phyloP scores from a whole-genome alignment of 148 eudicot genomes.

The Silene latifolia region DNA sequence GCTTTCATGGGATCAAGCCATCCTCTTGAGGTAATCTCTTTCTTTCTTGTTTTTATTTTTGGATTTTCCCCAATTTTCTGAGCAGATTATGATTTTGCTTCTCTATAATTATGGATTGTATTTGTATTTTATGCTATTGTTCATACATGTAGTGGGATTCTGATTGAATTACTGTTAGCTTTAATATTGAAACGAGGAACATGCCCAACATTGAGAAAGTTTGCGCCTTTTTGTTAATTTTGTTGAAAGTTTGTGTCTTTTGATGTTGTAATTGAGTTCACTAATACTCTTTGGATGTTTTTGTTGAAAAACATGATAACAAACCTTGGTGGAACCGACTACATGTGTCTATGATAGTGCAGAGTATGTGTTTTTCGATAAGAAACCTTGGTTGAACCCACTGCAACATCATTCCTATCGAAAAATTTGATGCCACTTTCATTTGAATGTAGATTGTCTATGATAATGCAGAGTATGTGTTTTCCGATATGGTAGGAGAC shows the following conservation, averaged over 20 bases:
- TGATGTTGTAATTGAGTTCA: background rate
- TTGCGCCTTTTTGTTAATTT: background rate
- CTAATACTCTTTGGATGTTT: background rate
- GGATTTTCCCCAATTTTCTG: background rate
- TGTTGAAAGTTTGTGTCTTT: slow-evolving; percentile 1
- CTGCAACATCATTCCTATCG: too few relatives aligned
- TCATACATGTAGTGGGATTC: background rate
- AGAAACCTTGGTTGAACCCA: too few relatives aligned
- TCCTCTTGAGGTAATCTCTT: slow-evolving; percentile 16
- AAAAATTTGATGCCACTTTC: background rate
- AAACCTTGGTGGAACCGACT: too few relatives aligned
- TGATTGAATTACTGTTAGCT: background rate
- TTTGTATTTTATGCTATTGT: background rate
- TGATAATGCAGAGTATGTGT: background rate
- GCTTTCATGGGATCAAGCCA: slow-evolving; percentile 19
- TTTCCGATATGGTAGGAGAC: background rate
- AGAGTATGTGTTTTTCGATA: too few relatives aligned
- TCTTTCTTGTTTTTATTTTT: too few relatives aligned
- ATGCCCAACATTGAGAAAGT: background rate
- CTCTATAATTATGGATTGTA: background rate
- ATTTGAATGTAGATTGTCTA: background rate
- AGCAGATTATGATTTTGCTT: background rate
- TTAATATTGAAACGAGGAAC: background rate
- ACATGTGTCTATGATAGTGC: too few relatives aligned
- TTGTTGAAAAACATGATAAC: background rate